Conservation (phyloP, 2,329 filamentous ascomycete species). For the Pezizomycotina sp. region DNA sequence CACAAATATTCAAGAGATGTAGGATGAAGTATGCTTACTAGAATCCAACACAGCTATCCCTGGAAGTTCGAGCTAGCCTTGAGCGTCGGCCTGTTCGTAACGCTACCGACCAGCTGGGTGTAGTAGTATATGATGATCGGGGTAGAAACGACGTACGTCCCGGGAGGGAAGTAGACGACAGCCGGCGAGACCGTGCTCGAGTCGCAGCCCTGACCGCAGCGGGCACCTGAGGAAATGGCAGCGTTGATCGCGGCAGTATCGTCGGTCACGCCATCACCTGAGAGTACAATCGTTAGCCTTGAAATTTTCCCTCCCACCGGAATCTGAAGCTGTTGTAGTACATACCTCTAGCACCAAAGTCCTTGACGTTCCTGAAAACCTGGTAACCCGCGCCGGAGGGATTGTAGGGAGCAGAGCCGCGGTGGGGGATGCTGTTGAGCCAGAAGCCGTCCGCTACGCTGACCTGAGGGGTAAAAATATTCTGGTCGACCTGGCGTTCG, state of each 20-base stretch:
- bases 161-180: slow-evolving; percentile 78
- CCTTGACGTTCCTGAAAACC: slow-evolving; percentile 36
- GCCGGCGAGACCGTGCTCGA: slow-evolving; percentile 68
- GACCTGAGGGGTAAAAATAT: too few species aligned
- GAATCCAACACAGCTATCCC: slow-evolving; percentile 83
- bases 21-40: too few species aligned
- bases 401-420: slow-evolving; percentile 33
- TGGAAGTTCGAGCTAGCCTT: slow-evolving; percentile 54
- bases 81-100: slow-evolving; percentile 51
- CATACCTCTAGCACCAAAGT: slow-evolving; percentile 34
- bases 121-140: slow-evolving; percentile 81
- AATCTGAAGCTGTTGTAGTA: slow-evolving; percentile 3
- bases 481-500: too few species aligned
- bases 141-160: slow-evolving; percentile 65
- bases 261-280: slow-evolving; percentile 34
- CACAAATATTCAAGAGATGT: too few species aligned
- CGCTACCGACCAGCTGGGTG: slow-evolving; percentile 80
- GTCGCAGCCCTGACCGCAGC: slow-evolving; percentile 38
- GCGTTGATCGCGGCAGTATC: slow-evolving; percentile 35
- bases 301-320: not conserved
- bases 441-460: too few species aligned
- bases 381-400: slow-evolving; percentile 28
- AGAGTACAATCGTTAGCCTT: slow-evolving; percentile 5
- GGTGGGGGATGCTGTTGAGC: slow-evolving; percentile 29
- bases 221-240: slow-evolving; percentile 32